These are phyloP conservation scores for Orobanche coerulescens DNA, from an alignment of 257 asterid genomes.

Conservation along the genomic window DNA sequence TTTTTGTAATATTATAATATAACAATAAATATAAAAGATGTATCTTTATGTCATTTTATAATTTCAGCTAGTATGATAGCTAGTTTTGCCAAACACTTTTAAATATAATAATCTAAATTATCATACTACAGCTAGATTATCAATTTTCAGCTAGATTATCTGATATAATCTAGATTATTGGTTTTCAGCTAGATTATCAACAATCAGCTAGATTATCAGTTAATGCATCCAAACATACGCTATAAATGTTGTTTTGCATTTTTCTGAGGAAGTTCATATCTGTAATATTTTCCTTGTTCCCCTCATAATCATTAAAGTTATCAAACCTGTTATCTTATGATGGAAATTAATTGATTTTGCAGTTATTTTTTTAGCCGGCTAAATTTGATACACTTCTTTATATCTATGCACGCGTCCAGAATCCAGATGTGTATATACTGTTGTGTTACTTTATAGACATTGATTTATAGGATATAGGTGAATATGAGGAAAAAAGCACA, in stretches of 20 bases:
- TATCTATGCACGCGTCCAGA: neutral
- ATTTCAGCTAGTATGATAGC: no score
- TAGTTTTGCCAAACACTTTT: no score
- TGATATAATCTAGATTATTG: no score
- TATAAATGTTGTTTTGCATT: neutral
- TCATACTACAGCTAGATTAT: no score
- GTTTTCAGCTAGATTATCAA: no score
- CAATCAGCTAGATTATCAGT: no score
- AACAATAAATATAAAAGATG: no score
- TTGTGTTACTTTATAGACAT: neutral
- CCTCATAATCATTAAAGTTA: neutral
- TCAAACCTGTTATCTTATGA: neutral
- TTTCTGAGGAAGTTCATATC: neutral
- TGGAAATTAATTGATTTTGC: constrained; percentile 9
- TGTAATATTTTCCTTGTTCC: neutral
- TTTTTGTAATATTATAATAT: no score
- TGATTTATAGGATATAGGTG: constrained; percentile 11
- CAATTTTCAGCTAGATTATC: no score
- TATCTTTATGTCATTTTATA: no score
- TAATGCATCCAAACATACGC: no score
- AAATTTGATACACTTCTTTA: neutral
- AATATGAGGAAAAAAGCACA: constrained; percentile 6
- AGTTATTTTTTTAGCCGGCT: neutral
- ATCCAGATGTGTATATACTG: constrained; percentile 1
- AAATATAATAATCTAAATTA: no score